Evolutionary conservation across 2,329 filamentous ascomycete species (phyloP).

Genomic region (Alternaria triticimaculans): DNA sequence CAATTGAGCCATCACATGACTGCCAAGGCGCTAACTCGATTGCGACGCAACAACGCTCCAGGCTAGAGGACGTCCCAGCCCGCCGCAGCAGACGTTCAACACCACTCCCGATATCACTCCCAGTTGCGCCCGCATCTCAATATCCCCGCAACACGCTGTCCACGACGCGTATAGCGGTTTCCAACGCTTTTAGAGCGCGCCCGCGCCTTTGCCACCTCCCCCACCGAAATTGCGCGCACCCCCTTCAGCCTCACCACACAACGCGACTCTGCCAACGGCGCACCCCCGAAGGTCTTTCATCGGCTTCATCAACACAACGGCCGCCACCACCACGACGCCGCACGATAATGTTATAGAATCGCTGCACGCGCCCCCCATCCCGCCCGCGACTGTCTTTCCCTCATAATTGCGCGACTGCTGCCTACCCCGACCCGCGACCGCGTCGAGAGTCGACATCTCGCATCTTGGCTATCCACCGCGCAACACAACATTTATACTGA

Average conservation of each 20-base stretch:
- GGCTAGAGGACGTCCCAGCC: constrained; percentile 13
- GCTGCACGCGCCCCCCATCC: constrained; percentile 29
- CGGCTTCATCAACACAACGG: constrained; percentile 37
- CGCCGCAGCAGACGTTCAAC: constrained; percentile 24
- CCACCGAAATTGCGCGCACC: constrained; percentile 36
- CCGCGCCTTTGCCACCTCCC: constrained; percentile 32
- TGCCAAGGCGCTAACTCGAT: constrained; percentile 21
- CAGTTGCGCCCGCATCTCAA: constrained; percentile 45
- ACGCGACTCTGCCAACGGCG: constrained; percentile 43
- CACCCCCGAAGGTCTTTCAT: constrained; percentile 39
- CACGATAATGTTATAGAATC: constrained; percentile 47
- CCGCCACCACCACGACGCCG: constrained; percentile 35
- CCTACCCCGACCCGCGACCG: constrained; percentile 24
- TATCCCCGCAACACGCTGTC: constrained; percentile 45
- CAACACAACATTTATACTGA: constrained; percentile 17
- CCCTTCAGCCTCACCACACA: constrained; percentile 32
- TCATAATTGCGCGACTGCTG: constrained; percentile 29
- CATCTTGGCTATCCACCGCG: constrained; percentile 22
- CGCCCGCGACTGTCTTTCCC: constrained; percentile 34
- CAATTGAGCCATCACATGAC: constrained; percentile 23
- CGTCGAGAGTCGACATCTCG: constrained; percentile 20
- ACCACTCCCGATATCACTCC: constrained; percentile 40
- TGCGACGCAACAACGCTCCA: constrained; percentile 17
- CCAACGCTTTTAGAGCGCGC: constrained; percentile 33
- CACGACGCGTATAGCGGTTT: constrained; percentile 42